A percentile compares a stretch with the other conserved stretches of the same genome.
phyloP scores from a whole-genome alignment of 106 monocot genomes.

The Allium cepa region DNA sequence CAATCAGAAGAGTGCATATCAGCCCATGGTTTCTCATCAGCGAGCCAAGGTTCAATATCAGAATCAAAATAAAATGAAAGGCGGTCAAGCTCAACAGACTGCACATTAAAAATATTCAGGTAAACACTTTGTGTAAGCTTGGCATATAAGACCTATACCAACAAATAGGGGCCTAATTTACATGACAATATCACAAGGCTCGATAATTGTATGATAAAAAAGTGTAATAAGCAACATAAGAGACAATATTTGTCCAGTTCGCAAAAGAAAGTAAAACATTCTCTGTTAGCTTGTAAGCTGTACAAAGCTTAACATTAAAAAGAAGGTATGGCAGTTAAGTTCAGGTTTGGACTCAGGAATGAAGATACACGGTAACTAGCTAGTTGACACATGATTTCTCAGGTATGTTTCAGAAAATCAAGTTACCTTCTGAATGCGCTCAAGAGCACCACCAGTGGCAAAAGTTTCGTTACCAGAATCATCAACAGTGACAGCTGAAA shows the following conservation, averaged over 20 bases:
- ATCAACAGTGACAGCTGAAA: slow-evolving; percentile 94
- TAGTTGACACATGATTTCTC: not conserved
- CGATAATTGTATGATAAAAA: no score
- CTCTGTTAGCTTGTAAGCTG: no score
- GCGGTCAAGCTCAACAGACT: slow-evolving; percentile 91
- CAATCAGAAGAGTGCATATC: slow-evolving; percentile 84
- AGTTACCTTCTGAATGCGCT: slow-evolving; percentile 77
- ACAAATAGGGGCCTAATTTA: no score
- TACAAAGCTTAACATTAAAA: no score
- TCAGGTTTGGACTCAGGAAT: no score
- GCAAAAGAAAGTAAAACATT: no score
- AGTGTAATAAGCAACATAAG: no score
- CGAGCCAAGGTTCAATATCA: slow-evolving; percentile 69
- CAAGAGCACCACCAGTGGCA: slow-evolving; percentile 90
- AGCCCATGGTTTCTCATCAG: slow-evolving; percentile 64
- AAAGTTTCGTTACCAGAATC: slow-evolving; percentile 89
- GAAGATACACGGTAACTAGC: not conserved
- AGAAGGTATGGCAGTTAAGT: no score
- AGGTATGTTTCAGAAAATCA: not conserved
- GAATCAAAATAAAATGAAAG: slow-evolving; percentile 96
- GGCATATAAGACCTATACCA: no score
- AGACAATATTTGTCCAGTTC: no score
- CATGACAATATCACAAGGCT: no score
- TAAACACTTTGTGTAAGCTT: no score
- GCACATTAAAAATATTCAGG: slow-evolving; percentile 10